Conservation (phyloP, 768 basidiomycete genomes). For the Boletus patriciae region DNA sequence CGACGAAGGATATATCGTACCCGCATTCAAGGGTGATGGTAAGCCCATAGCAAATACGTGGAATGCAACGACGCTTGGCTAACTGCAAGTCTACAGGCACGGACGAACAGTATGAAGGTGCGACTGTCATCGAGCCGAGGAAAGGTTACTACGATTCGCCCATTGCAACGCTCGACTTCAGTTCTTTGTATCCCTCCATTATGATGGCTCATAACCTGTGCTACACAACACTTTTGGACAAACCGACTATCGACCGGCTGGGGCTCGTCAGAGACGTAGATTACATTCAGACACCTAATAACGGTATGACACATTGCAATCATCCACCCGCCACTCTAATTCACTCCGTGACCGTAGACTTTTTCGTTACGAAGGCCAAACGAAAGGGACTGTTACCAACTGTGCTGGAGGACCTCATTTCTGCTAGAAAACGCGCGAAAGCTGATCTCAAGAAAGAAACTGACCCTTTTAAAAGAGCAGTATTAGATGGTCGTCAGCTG, state of each 20-base stretch:
- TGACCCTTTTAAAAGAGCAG: constrained; percentile 96
- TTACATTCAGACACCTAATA: constrained; percentile 94
- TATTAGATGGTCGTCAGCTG: constrained; percentile 94
- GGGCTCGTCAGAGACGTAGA: constrained; percentile 80
- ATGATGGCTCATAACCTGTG: constrained; percentile 99
- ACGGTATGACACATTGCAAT: constrained; percentile 52
- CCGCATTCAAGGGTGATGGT: constrained; percentile 85
- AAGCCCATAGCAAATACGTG: constrained; percentile 7
- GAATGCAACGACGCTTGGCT: not conserved
- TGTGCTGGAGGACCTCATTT: constrained; percentile 89
- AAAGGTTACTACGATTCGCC: constrained; percentile 96
- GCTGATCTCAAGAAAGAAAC: constrained; percentile 95
- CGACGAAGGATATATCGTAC: constrained; percentile 87
- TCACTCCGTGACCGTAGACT: constrained; percentile 51
- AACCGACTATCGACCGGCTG: constrained; percentile 71
- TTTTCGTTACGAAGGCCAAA: constrained; percentile 69
- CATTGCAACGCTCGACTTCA: constrained; percentile 98
- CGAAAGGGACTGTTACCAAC: constrained; percentile 91
- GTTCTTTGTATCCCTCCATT: constrained; percentile 97
- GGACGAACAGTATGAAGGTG: constrained; percentile 98
- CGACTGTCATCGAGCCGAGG: constrained; percentile 96
- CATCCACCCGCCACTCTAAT: not conserved
- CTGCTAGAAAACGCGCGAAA: constrained; percentile 92
- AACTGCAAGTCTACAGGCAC: constrained; percentile 48
- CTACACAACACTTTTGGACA: constrained; percentile 94